phyloP scores from a whole-genome alignment of 2,329 filamentous ascomycete genomes.

The Parascedosporium putredinis region DNA sequence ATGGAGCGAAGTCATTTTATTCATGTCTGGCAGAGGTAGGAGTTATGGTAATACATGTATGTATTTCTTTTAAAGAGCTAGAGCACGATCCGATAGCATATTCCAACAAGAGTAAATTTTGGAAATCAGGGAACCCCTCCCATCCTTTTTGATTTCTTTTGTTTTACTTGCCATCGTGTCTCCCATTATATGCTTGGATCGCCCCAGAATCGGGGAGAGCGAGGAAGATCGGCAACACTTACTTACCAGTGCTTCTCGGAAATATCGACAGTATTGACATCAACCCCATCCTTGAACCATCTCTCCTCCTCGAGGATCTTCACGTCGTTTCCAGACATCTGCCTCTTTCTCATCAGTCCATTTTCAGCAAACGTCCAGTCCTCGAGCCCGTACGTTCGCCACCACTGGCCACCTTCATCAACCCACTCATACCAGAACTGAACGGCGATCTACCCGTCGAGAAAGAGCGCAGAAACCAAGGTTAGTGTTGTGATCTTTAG shows the following conservation, averaged over 20 bases:
- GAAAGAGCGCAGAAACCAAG: no score
- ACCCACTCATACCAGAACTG: conserved; percentile 87
- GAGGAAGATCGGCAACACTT: not conserved
- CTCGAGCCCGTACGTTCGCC: conserved; percentile 75
- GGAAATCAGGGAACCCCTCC: no score
- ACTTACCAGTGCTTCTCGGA: conserved; percentile 55
- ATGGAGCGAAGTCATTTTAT: not conserved
- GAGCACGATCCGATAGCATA: no score
- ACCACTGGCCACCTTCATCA: conserved; percentile 64
- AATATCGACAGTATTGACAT: conserved; percentile 58
- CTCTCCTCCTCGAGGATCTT: conserved; percentile 50
- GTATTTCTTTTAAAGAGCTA: not conserved
- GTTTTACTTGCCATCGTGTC: no score
- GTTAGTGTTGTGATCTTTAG: no score
- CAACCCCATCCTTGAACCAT: conserved; percentile 60
- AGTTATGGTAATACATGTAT: not conserved
- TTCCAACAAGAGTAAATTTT: no score
- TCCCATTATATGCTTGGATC: no score
- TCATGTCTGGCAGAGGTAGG: not conserved
- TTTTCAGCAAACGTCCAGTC: conserved; percentile 67
- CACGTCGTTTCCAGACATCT: conserved; percentile 69
- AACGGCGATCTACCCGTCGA: conserved; percentile 71
- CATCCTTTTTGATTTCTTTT: no score
- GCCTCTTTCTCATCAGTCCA: conserved; percentile 61
- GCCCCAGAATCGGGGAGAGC: no score